A percentile compares a stretch with the other conserved stretches of the same genome.
Evolutionary conservation across 2,329 filamentous ascomycete genomes (phyloP).

Genomic region (Cadophora malorum): DNA sequence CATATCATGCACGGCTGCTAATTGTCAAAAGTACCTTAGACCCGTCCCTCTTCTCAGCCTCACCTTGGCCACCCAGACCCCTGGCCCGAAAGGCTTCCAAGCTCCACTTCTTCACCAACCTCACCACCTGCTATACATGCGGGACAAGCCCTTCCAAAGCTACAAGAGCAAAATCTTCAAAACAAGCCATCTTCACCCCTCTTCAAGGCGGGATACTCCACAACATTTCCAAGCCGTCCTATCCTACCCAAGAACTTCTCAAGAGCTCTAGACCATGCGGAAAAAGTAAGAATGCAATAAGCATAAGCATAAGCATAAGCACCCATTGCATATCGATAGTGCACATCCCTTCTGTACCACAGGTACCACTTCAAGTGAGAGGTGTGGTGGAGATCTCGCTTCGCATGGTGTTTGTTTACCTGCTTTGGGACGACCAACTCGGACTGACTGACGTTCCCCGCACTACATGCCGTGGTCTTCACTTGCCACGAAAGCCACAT

Average conservation of each 20-base stretch:
- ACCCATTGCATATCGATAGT: slow-evolving; percentile 15
- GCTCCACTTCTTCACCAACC: background rate
- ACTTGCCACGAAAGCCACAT: background rate
- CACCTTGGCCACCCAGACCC: background rate
- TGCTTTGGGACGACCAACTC: background rate
- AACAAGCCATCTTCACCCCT: background rate
- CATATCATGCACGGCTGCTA: background rate
- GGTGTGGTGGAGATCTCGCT: background rate
- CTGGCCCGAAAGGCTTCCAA: background rate
- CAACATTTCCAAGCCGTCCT: background rate
- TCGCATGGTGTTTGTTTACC: slow-evolving; percentile 13
- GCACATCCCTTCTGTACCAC: background rate
- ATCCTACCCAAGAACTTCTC: no score
- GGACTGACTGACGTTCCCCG: slow-evolving; percentile 4
- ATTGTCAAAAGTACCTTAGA: background rate
- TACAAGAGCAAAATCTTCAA: background rate
- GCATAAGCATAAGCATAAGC: slow-evolving; percentile 11
- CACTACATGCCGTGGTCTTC: background rate
- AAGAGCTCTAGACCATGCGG: background rate
- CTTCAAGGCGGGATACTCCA: background rate
- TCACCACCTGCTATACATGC: no score
- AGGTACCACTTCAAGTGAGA: background rate
- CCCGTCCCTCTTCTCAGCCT: slow-evolving; percentile 10
- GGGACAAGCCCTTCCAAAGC: background rate
- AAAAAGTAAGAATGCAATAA: no score